Percentiles rank a stretch among this genome's conserved stretches.
Evolutionary conservation across 225 moss, liverwort and hornwort species (phyloP).

Genomic region (Bryoerythrophyllum caledonicum): DNA sequence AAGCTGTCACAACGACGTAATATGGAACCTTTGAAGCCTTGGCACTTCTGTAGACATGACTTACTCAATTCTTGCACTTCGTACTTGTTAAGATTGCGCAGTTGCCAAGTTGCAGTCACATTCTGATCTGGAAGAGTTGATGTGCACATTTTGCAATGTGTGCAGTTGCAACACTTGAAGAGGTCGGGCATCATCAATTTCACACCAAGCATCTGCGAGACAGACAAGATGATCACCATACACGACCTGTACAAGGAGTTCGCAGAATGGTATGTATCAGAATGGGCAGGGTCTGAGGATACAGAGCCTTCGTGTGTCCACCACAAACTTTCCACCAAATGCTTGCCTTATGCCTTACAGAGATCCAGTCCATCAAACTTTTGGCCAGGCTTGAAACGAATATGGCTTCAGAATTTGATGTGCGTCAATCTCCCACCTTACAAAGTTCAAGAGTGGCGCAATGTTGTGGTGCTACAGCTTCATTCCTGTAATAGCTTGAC

Average conservation of each 20-base stretch:
- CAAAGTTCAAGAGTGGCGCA: slow-evolving; percentile 14
- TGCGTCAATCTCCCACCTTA: neutral
- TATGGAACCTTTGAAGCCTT: neutral
- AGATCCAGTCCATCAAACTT: neutral
- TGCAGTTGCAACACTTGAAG: slow-evolving; percentile 3
- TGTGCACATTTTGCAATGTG: neutral
- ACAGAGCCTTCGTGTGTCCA: neutral
- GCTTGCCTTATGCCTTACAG: neutral
- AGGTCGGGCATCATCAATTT: slow-evolving; percentile 11
- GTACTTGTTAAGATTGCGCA: neutral
- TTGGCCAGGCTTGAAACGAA: neutral
- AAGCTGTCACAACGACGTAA: neutral
- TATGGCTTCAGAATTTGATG: neutral
- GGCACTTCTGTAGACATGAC: neutral
- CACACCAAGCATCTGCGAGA: neutral
- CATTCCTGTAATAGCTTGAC: slow-evolving; percentile 1
- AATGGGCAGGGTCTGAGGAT: neutral
- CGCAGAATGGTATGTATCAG: slow-evolving; percentile 9
- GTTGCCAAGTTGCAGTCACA: neutral
- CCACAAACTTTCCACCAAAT: neutral
- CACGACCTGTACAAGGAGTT: slow-evolving; percentile 14
- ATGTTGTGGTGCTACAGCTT: slow-evolving; percentile 3
- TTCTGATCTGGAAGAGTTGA: neutral
- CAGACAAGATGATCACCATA: neutral
- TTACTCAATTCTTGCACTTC: neutral